These are phyloP conservation scores for Schizonepeta tenuifolia DNA, from an alignment of 257 asterid species.

Conservation along the genomic window DNA sequence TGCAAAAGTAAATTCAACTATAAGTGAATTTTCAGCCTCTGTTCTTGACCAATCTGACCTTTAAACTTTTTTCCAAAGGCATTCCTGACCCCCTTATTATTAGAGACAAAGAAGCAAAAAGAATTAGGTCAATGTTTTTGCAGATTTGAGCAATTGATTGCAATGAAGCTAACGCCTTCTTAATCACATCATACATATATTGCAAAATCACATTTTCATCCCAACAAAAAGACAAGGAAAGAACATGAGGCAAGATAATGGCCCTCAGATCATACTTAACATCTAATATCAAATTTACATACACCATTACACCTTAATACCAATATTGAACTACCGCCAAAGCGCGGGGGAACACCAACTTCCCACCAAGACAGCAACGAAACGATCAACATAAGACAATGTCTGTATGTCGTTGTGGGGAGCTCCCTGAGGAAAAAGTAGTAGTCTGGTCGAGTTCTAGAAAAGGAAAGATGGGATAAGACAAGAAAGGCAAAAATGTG, in stretches of 20 bases:
- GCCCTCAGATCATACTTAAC: conserved; percentile 29
- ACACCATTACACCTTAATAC: background rate
- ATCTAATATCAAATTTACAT: background rate
- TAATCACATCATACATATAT: background rate
- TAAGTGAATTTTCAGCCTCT: too few species aligned
- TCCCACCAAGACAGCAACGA: conserved; percentile 32
- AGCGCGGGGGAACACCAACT: conserved; percentile 29
- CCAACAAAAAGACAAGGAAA: background rate
- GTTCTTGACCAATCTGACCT: too few species aligned
- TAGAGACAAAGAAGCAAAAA: too few species aligned
- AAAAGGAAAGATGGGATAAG: conserved; percentile 27
- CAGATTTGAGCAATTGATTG: too few species aligned
- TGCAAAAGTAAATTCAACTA: too few species aligned
- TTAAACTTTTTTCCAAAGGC: too few species aligned
- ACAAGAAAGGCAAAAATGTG: conserved; percentile 36
- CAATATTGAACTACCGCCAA: background rate
- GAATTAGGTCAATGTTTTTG: too few species aligned
- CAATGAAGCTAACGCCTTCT: background rate
- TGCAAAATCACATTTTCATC: background rate
- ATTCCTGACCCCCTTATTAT: too few species aligned
- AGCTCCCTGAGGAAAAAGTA: background rate
- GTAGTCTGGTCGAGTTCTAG: background rate
- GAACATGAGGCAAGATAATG: conserved; percentile 19
- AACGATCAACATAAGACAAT: too few species aligned
- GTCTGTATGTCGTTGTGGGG: background rate